Base-by-base conservation (phyloP, 176 grass and related monocot species). In the Neostapfia colusana region DNA sequence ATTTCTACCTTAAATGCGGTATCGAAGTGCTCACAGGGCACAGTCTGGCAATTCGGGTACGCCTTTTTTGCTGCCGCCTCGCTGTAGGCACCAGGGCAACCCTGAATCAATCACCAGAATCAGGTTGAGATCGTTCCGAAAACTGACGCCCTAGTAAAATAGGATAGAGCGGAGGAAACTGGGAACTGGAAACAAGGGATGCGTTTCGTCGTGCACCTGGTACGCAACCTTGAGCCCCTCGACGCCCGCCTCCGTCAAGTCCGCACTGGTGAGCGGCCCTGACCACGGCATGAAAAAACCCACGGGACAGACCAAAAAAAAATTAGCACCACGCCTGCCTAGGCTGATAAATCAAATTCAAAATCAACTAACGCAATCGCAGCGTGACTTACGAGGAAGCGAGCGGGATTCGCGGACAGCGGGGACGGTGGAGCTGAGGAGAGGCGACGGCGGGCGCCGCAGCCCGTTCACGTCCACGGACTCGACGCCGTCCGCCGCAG, bases 21-120 rank as follows among this genome's bases (percentile, higher is more conserved):
- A 17, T 97, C 84, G 3, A 97, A 93, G 28, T 89, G 85, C 83
- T 97, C 90, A 20, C 94, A 97, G n/a, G 91, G 94, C 73, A 97
- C 84, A 7, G 90, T 83, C 59, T 91, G 88, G 56, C 94, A 97
- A 74, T 91, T 91, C 4, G 91, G 86, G 43, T 93, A 97, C 0
- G 89, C 94, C 73, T 93, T 97, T 45, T 53, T 92, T 13, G 91
- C 94, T 34, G 91, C 94, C 1, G 89, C 86, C 86, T 97, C 91
- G 0, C 94, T 97, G 73, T 93, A 93, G 6, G 91, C 91, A 74
- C 91, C 94, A 10, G 91, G 79, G 25, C 85, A 86, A 7, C 94
- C 94, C 94, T 97, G 75, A 78, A 82, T 72, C 9, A 57, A 23
- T 15, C 55, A 74, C 0, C 62, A 69, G 8, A 82, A 56, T 7